Conservation (phyloP, 306 rosid species). For the Gillenia trifoliata region DNA sequence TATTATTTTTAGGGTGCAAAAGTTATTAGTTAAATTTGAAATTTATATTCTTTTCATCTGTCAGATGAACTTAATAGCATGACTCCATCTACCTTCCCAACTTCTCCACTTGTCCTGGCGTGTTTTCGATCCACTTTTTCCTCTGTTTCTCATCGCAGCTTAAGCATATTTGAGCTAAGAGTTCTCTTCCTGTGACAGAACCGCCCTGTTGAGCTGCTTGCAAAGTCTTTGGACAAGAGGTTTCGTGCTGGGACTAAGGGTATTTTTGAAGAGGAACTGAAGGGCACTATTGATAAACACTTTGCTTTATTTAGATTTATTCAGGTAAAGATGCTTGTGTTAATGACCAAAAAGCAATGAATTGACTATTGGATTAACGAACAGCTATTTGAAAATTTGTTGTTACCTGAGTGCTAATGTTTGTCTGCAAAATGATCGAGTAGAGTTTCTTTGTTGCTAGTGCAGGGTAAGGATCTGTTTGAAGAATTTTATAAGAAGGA, state of each 20-base stretch:
- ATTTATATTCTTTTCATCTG: no score
- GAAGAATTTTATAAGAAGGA: conserved; percentile 98
- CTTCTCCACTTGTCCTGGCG: not conserved
- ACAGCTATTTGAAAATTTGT: conserved; percentile 9
- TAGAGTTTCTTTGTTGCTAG: conserved; percentile 19
- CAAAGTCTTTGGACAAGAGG: conserved; percentile 96
- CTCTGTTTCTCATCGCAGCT: no score
- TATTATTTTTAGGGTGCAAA: no score
- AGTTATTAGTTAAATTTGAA: not conserved
- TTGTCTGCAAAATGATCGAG: conserved; percentile 20
- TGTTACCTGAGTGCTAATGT: conserved; percentile 14
- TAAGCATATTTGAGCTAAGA: conserved; percentile 1
- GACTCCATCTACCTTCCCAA: not conserved
- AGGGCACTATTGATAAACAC: conserved; percentile 92
- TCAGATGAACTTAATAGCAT: no score
- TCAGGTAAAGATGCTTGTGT: conserved; percentile 53
- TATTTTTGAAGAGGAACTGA: conserved; percentile 93
- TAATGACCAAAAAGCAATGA: not conserved
- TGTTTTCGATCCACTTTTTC: not conserved
- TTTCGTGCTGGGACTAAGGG: conserved; percentile 99
- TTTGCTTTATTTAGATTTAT: conserved; percentile 88
- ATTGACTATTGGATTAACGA: conserved; percentile 22
- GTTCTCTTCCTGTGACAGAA: conserved; percentile 46
- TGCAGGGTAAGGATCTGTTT: conserved; percentile 94
- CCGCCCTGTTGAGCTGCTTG: conserved; percentile 96